Conservation (phyloP, 2,329 filamentous ascomycete genomes). For the Aureobasidium melanogenum region DNA sequence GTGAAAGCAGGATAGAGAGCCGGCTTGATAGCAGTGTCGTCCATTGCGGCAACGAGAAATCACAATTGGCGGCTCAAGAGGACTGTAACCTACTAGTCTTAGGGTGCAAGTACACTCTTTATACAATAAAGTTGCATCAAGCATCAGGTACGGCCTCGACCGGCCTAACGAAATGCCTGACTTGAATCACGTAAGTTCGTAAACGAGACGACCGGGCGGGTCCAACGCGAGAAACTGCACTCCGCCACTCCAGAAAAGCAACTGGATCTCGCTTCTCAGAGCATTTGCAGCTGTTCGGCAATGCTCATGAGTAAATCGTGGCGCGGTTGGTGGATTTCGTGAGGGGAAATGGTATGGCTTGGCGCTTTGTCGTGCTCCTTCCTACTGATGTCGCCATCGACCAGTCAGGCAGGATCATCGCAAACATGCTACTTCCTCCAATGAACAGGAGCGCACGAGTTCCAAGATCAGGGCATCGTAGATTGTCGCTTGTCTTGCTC, state of each 20-base stretch:
- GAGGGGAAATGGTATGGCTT: slow-evolving; percentile 3
- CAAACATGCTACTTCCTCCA: neutral
- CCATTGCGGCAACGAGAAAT: neutral
- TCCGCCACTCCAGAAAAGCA: neutral
- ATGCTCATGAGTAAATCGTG: neutral
- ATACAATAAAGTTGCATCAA: neutral
- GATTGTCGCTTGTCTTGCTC: neutral
- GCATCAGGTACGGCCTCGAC: neutral
- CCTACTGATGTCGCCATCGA: slow-evolving; percentile 5
- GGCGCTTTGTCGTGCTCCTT: neutral
- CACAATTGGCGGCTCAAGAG: neutral
- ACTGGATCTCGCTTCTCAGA: neutral
- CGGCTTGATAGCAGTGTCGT: slow-evolving; percentile 8
- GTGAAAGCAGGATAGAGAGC: neutral
- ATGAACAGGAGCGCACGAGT: neutral
- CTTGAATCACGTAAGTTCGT: neutral
- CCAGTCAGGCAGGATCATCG: slow-evolving; percentile 3
- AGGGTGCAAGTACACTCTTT: neutral
- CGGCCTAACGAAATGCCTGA: neutral
- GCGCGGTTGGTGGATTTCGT: neutral
- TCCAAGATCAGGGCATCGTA: neutral
- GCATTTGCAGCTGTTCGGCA: neutral
- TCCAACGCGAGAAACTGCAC: neutral
- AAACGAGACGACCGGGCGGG: neutral
- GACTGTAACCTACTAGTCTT: neutral